Conservation (phyloP, 495 filamentous ascomycete species). For the Penicillium arizonense region DNA sequence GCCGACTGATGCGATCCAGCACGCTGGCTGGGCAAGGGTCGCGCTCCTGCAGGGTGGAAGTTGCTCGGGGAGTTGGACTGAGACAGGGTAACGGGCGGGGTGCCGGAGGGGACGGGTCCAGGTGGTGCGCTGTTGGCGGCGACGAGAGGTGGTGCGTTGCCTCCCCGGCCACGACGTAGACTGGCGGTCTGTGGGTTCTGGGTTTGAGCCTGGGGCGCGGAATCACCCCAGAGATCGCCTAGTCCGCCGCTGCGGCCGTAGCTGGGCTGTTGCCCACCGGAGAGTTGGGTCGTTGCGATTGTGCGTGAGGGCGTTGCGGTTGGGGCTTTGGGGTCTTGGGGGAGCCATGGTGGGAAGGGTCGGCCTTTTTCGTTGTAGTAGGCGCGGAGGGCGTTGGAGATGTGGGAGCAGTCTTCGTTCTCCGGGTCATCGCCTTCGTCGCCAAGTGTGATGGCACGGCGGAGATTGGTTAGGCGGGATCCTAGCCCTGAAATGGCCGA, state of each 20-base stretch:
- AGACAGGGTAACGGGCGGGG: constrained; percentile 11
- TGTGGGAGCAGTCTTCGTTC: constrained; percentile 91
- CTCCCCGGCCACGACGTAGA: constrained; percentile 49
- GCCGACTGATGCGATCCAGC: constrained; percentile 67
- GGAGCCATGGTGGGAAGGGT: constrained; percentile 84
- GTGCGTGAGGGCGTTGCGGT: constrained; percentile 53
- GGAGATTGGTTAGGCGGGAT: constrained; percentile 75
- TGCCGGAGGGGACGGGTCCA: constrained; percentile 15
- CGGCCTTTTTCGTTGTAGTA: constrained; percentile 91
- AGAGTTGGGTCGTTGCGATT: constrained; percentile 51
- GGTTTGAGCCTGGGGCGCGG: constrained; percentile 38
- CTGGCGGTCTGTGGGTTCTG: constrained; percentile 51
- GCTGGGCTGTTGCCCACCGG: constrained; percentile 39
- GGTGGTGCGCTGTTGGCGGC: constrained; percentile 20
- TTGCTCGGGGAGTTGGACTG: constrained; percentile 18
- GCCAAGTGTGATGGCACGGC: constrained; percentile 76
- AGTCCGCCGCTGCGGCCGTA: constrained; percentile 50
- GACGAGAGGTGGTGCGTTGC: constrained; percentile 20
- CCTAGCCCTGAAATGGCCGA: constrained; percentile 74
- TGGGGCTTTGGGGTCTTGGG: constrained; percentile 75
- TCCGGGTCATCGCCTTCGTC: constrained; percentile 74
- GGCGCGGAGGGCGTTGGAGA: constrained; percentile 89
- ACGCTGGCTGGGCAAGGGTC: constrained; percentile 68
- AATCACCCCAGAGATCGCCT: constrained; percentile 83
- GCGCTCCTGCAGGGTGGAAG: constrained; percentile 41